phyloP scores from a whole-genome alignment of 2,329 filamentous ascomycete species.

The Trichoderma polysporum region DNA sequence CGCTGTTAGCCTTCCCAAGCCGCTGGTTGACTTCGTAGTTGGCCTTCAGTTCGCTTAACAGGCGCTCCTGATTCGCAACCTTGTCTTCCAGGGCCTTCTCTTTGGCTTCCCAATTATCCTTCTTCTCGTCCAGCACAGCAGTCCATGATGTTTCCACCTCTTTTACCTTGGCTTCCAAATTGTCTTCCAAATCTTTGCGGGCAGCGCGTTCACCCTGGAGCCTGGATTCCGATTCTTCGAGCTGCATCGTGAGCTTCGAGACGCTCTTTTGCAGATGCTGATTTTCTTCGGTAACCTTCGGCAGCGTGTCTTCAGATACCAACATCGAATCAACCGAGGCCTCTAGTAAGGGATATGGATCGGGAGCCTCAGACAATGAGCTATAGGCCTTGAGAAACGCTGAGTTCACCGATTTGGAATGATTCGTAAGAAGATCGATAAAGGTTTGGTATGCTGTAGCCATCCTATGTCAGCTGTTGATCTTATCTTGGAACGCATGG shows the following conservation, averaged over 20 bases:
- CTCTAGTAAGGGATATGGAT: conserved; percentile 94
- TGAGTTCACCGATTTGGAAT: conserved; percentile 90
- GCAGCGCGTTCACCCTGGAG: conserved; percentile 75
- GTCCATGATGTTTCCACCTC: conserved; percentile 89
- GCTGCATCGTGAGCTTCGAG: conserved; percentile 69
- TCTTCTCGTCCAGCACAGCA: conserved; percentile 87
- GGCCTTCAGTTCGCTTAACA: conserved; percentile 92
- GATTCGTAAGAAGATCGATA: conserved; percentile 93
- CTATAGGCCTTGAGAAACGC: conserved; percentile 93
- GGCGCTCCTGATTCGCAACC: conserved; percentile 85
- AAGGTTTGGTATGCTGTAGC: conserved; percentile 86
- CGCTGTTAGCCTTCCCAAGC: conserved; percentile 67
- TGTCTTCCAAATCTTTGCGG: conserved; percentile 73
- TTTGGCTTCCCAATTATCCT: conserved; percentile 93
- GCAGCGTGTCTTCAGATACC: conserved; percentile 86
- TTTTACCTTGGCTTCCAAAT: conserved; percentile 76
- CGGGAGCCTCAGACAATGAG: conserved; percentile 88
- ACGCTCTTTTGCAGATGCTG: conserved; percentile 80
- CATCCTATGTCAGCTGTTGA: neutral
- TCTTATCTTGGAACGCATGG: too few relatives aligned
- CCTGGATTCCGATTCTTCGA: conserved; percentile 78
- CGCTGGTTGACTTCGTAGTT: conserved; percentile 96
- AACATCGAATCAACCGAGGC: conserved; percentile 94
- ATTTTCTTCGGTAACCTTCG: conserved; percentile 86
- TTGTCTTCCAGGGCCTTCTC: conserved; percentile 91